These are phyloP conservation scores for Primulina tabacum DNA, from an alignment of 257 asterid genomes.

Conservation along the genomic window DNA sequence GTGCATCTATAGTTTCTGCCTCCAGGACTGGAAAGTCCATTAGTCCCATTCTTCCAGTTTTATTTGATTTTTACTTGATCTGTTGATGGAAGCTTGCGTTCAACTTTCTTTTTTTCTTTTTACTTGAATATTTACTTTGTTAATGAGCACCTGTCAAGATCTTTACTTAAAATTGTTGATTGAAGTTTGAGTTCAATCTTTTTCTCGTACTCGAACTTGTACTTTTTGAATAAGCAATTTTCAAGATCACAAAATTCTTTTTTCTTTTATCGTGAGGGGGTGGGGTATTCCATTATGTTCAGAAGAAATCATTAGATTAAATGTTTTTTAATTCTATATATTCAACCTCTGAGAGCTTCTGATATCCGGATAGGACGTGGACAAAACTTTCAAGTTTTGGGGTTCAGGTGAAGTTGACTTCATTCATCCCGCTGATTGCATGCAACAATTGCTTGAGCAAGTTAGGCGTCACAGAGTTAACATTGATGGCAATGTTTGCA, in stretches of 20 bases:
- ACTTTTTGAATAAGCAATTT: neutral
- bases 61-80: neutral
- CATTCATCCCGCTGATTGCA: slow-evolving; percentile 79
- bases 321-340: slow-evolving; percentile 14
- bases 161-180: neutral
- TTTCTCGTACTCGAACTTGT: neutral
- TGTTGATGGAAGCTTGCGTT: neutral
- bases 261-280: too few species aligned
- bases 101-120: neutral
- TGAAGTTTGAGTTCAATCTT: neutral
- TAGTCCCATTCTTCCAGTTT: neutral
- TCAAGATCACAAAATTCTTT: too few species aligned
- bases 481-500: slow-evolving; percentile 79
- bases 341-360: slow-evolving; percentile 24
- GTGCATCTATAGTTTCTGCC: neutral
- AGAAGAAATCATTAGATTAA: slow-evolving; percentile 14
- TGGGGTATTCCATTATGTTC: slow-evolving; percentile 5
- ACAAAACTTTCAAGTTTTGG: slow-evolving; percentile 62
- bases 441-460: slow-evolving; percentile 90
- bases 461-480: slow-evolving; percentile 84
- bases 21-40: neutral
- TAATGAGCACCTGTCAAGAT: neutral
- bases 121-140: neutral
- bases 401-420: slow-evolving; percentile 53
- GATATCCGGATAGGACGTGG: slow-evolving; percentile 56